These are phyloP conservation scores for Russula griseocarnosa DNA, from an alignment of 768 basidiomycete genomes.

Conservation along the genomic window DNA sequence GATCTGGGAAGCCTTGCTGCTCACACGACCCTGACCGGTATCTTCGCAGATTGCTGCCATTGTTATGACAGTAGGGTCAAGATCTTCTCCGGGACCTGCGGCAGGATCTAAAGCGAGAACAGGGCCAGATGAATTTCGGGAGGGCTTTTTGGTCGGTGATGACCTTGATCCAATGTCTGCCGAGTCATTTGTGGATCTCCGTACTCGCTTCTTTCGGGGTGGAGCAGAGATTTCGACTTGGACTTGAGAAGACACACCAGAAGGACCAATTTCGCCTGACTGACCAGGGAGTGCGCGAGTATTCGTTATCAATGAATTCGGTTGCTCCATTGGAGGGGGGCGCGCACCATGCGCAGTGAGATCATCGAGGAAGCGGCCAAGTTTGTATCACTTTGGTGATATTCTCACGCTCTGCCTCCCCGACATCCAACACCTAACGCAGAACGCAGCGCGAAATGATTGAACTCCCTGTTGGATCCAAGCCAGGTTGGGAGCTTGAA, in stretches of 20 bases:
- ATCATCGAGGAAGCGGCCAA: neutral
- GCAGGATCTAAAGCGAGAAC: conserved; percentile 54
- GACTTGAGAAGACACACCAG: conserved; percentile 6
- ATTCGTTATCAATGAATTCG: conserved; percentile 1
- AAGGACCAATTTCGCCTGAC: neutral
- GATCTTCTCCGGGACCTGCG: conserved; percentile 66
- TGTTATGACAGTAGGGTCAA: conserved; percentile 79
- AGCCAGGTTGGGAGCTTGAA: conserved; percentile 58
- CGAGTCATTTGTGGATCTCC: conserved; percentile 5
- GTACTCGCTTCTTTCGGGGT: conserved; percentile 23
- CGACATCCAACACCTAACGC: neutral
- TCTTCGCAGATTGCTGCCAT: conserved; percentile 79
- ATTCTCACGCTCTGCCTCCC: conserved; percentile 2
- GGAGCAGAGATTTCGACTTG: conserved; percentile 11
- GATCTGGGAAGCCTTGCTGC: conserved; percentile 71
- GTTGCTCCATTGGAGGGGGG: conserved; percentile 2
- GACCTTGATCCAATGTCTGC: conserved; percentile 9
- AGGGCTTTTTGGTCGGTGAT: conserved; percentile 11
- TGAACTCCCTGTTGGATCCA: conserved; percentile 51
- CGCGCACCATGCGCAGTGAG: neutral
- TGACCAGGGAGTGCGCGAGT: neutral
- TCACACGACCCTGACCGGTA: conserved; percentile 73
- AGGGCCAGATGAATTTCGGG: conserved; percentile 23
- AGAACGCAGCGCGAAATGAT: conserved; percentile 5
- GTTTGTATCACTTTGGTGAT: conserved; percentile 5